A percentile compares a stretch with the other conserved stretches of the same genome.
These are phyloP conservation scores for Dichomitus squalens DNA, from an alignment of 1,284 basidiomycete genomes.

Conservation along the genomic window DNA sequence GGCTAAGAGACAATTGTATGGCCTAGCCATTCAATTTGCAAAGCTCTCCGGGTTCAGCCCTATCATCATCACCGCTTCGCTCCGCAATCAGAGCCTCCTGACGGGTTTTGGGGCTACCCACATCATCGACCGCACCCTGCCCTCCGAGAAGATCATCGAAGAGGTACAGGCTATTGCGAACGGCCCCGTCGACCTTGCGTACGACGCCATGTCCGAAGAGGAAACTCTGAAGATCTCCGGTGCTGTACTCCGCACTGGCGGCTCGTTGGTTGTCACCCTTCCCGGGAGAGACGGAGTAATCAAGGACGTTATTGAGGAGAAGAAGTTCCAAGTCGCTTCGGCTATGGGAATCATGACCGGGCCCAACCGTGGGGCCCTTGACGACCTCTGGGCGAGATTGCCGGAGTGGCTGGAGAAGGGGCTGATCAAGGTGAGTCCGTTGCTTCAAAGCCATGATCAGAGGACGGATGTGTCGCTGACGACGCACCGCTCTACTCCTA, in stretches of 20 bases:
- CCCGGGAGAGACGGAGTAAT: not conserved
- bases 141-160: not conserved
- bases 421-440: conserved; percentile 6
- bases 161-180: conserved; percentile 18
- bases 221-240: conserved; percentile 25
- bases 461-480: not conserved
- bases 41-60: conserved; percentile 48
- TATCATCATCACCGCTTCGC: conserved; percentile 50
- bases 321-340: conserved; percentile 4
- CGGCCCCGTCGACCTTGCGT: conserved; percentile 22
- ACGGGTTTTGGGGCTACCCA: conserved; percentile 29
- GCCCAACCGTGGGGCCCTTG: not conserved
- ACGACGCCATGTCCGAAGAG: conserved; percentile 26
- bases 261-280: conserved; percentile 21
- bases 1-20: not conserved
- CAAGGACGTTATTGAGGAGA: not conserved
- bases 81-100: conserved; percentile 44
- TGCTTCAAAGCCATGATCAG: not conserved
- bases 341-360: conserved; percentile 8
- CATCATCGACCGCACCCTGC: conserved; percentile 24
- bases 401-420: conserved; percentile 1
- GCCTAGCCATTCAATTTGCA: conserved; percentile 45
- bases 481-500: not conserved
- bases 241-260: conserved; percentile 27
- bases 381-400: conserved; percentile 1